These are phyloP conservation scores for Tolypocladium amazonense DNA, from an alignment of 2,329 filamentous ascomycete genomes.

Conservation along the genomic window DNA sequence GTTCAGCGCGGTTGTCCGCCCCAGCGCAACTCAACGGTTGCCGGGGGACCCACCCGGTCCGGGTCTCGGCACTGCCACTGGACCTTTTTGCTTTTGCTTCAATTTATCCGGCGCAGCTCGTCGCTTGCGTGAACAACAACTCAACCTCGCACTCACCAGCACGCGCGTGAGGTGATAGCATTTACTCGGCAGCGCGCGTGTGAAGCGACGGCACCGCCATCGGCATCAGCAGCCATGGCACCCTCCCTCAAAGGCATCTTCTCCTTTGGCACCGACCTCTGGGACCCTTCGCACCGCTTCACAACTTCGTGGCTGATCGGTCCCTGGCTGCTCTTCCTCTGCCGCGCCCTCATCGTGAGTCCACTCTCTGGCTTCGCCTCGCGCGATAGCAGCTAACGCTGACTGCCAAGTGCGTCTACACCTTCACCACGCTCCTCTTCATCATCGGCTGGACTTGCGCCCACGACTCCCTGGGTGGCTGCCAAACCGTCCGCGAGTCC, in stretches of 20 bases:
- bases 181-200: neutral
- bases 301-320: constrained; percentile 74
- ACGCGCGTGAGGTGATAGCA: neutral
- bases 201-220: neutral
- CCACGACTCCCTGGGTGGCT: constrained; percentile 32
- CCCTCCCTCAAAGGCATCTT: constrained; percentile 14
- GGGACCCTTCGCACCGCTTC: constrained; percentile 54
- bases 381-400: neutral
- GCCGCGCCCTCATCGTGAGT: constrained; percentile 45
- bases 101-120: neutral
- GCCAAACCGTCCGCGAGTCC: constrained; percentile 34
- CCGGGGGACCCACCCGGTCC: neutral
- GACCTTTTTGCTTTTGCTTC: neutral
- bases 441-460: constrained; percentile 55
- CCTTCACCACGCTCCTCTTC: constrained; percentile 59
- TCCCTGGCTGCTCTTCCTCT: constrained; percentile 48
- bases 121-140: neutral
- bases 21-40: neutral
- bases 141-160: neutral
- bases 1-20: neutral
- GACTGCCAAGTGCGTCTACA: constrained; percentile 45
- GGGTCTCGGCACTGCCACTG: neutral
- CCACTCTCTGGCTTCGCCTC: neutral
- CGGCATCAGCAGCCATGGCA: neutral
- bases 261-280: constrained; percentile 29